These are phyloP conservation scores for Skeletonema marinoi DNA, from an alignment of 108 stramenopile genomes.

Conservation along the genomic window DNA sequence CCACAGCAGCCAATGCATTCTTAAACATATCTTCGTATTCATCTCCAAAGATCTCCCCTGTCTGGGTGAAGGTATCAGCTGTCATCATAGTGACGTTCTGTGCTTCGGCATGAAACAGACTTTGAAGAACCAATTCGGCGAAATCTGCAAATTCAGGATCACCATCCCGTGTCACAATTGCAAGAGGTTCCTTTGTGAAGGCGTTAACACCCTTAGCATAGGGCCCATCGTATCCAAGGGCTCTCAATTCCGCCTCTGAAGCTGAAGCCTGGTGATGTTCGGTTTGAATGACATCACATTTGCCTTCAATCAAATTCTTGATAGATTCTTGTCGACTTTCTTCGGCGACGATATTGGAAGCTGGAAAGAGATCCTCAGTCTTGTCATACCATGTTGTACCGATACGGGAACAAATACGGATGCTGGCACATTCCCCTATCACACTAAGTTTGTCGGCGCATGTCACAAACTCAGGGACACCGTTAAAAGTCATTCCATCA, in stretches of 20 bases:
- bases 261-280: conserved; percentile 17
- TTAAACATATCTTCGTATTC: too few species aligned
- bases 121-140: conserved; percentile 33
- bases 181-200: conserved; percentile 20
- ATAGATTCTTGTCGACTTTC: too few species aligned
- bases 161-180: conserved; percentile 13
- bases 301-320: not conserved
- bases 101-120: conserved; percentile 42
- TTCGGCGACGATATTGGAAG: conserved; percentile 8
- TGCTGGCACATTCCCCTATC: not conserved
- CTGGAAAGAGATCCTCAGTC: conserved; percentile 25
- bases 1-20: conserved; percentile 18
- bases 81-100: conserved; percentile 5
- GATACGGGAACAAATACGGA: too few species aligned
- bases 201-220: not conserved
- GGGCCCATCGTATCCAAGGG: conserved; percentile 10
- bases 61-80: not conserved
- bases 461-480: not conserved
- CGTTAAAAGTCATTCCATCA: not conserved
- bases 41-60: too few species aligned
- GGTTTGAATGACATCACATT: conserved; percentile 6
- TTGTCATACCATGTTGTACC: too few species aligned
- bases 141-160: conserved; percentile 26
- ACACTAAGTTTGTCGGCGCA: conserved; percentile 37
- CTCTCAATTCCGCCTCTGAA: not conserved